These are phyloP conservation scores for Elaeis guineensis DNA, from an alignment of 176 grass and related monocot genomes.

Conservation along the genomic window DNA sequence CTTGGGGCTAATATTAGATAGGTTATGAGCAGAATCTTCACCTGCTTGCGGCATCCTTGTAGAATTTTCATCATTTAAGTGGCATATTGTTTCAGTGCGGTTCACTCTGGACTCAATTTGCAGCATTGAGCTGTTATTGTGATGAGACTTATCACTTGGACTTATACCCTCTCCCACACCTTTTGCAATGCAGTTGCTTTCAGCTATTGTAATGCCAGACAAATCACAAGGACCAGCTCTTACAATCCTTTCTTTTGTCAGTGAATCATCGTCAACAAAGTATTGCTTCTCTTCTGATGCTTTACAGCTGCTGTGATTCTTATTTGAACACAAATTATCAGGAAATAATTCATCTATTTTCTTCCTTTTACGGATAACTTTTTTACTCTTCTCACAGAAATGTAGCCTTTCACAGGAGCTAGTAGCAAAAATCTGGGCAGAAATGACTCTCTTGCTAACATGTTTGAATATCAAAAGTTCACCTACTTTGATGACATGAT, in stretches of 20 bases:
- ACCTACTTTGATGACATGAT: constrained; percentile 40
- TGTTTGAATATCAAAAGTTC: constrained; percentile 63
- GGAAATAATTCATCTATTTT: background rate
- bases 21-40: background rate
- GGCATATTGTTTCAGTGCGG: no score
- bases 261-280: background rate
- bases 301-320: background rate
- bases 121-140: no score
- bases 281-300: constrained; percentile 16
- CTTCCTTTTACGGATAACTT: constrained; percentile 41
- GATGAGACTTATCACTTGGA: background rate
- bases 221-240: background rate
- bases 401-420: constrained; percentile 40
- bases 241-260: background rate
- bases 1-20: background rate
- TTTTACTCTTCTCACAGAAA: constrained; percentile 38
- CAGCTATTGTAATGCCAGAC: background rate
- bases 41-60: no score
- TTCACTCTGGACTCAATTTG: no score
- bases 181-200: background rate
- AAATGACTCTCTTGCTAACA: constrained; percentile 35
- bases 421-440: constrained; percentile 48
- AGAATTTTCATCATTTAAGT: no score
- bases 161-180: background rate
- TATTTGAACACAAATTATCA: background rate